Percentiles rank a stretch among this genome's conserved stretches.
Conservation (phyloP, 192 early-diverging fungal species). For the Gonapodya sp. region DNA sequence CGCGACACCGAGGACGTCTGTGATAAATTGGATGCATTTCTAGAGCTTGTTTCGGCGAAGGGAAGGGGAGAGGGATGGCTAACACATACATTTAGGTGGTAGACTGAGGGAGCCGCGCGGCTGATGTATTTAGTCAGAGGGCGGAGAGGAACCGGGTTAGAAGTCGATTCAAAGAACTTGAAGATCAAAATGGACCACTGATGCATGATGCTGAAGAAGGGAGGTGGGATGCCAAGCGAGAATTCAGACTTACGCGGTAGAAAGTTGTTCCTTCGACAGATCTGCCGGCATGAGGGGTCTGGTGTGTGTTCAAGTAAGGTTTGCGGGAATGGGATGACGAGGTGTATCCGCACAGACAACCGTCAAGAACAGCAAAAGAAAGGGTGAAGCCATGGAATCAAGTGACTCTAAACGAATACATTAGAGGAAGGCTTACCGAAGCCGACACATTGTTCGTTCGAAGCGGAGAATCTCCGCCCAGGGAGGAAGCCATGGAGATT, state of each 20-base stretch:
- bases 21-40: neutral
- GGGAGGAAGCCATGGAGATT: neutral
- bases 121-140: neutral
- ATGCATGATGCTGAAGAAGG: slow-evolving; percentile 65
- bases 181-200: slow-evolving; percentile 53
- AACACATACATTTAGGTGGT: neutral
- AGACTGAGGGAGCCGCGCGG: neutral
- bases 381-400: neutral
- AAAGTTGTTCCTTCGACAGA: neutral
- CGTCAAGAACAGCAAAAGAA: neutral
- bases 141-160: neutral
- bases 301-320: too few species aligned
- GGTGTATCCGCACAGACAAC: neutral
- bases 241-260: slow-evolving; percentile 51
- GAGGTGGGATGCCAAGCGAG: slow-evolving; percentile 79
- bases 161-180: too few species aligned
- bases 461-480: neutral
- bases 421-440: neutral
- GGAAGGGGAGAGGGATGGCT: neutral
- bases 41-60: neutral
- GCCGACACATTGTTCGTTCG: neutral
- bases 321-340: neutral
- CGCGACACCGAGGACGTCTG: slow-evolving; percentile 14
- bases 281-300: neutral
- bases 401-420: neutral